Base-by-base conservation (phyloP, 2,329 filamentous ascomycete species). In the Paecilomyces dactylethromorphus region DNA sequence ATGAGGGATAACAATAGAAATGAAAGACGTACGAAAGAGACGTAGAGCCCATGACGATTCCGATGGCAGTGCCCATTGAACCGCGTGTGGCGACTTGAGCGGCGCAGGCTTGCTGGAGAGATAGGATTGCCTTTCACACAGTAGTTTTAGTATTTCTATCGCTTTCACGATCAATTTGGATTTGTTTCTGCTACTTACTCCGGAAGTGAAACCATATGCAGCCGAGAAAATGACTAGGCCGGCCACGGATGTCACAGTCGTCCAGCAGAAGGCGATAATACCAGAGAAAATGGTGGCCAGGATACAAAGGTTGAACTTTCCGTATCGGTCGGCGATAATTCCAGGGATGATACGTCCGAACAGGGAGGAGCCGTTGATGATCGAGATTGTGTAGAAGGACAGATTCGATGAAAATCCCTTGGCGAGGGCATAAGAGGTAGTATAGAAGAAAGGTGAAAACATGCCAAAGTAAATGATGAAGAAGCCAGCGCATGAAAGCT, bases 191-290 rank as follows among this genome's bases (percentile, higher is more conserved):
- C 10, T 12, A 59, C 66, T 62, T 57, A 80, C 77, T 0, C 79
- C 78, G 1, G 78, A 80, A 0, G 71, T 68, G 59, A 81, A 81
- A 0, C 79, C 79, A 62, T 80, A 81, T 0, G 73, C 74, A 13
- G 74, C 69, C 0, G 74, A 74, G 62, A 77, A 82, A 3, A 78
- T 64, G 1, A 81, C 73, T 58, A 80, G 69, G 0, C 78, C 78
- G 0, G 78, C 74, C 6, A 77, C 72, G 12, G 67, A 72, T 1
- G 70, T 73, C 1, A 76, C 78, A 18, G 70, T 71, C 3, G 76
- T 78, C 71, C 80, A 78, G 29, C 74, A 77, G n/a, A 82, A 71
- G 1, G 75, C 77, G 26, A 79, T 68, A 0, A 78, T 62, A 0
- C 71, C 75, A 0, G 76, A 72, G 0, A 63, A 57, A 1, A 71